Evolutionary conservation across 1,284 basidiomycete genomes (phyloP).

Genomic region (Vanrija sp.): DNA sequence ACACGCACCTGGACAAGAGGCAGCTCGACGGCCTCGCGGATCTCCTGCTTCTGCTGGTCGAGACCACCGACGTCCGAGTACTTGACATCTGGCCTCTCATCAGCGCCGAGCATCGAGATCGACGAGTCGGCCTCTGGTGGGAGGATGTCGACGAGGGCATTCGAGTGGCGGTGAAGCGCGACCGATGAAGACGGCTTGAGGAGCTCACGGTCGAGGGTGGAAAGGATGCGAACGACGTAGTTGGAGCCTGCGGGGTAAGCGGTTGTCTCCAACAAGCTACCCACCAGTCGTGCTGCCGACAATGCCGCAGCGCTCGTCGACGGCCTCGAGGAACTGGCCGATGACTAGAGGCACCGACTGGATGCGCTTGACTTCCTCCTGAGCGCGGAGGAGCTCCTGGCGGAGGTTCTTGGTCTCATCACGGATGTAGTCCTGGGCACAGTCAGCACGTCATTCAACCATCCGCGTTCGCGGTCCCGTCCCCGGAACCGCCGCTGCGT

Average conservation of each 20-base stretch:
- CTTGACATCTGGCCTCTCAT: slow-evolving; percentile 88
- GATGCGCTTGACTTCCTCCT: slow-evolving; percentile 99
- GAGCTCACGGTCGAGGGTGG: slow-evolving; percentile 93
- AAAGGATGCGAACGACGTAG: slow-evolving; percentile 96
- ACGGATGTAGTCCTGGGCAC: slow-evolving; percentile 76
- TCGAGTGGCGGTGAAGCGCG: slow-evolving; percentile 96
- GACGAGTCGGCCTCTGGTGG: slow-evolving; percentile 98
- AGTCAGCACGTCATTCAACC: not conserved
- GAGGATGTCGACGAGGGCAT: slow-evolving; percentile 95
- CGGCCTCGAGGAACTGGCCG: slow-evolving; percentile 98
- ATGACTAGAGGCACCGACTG: slow-evolving; percentile 99
- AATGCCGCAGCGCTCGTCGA: slow-evolving; percentile 96
- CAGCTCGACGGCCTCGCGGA: slow-evolving; percentile 95
- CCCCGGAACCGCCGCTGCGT: not conserved
- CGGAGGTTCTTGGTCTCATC: slow-evolving; percentile 98
- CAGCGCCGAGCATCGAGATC: slow-evolving; percentile 86
- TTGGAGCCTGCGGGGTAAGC: slow-evolving; percentile 63
- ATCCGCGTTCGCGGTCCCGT: not conserved
- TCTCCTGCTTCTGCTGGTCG: slow-evolving; percentile 99
- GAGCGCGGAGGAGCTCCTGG: slow-evolving; percentile 93
- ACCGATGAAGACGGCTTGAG: slow-evolving; percentile 96
- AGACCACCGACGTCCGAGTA: slow-evolving; percentile 94
- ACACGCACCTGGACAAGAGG: slow-evolving; percentile 66
- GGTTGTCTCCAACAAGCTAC: slow-evolving; percentile 3
- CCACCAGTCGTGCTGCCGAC: slow-evolving; percentile 89